Evolutionary conservation across 257 asterid genomes (phyloP), one percentile per base, ranked within the genome.

Genomic region (Prunella vulgaris): DNA sequence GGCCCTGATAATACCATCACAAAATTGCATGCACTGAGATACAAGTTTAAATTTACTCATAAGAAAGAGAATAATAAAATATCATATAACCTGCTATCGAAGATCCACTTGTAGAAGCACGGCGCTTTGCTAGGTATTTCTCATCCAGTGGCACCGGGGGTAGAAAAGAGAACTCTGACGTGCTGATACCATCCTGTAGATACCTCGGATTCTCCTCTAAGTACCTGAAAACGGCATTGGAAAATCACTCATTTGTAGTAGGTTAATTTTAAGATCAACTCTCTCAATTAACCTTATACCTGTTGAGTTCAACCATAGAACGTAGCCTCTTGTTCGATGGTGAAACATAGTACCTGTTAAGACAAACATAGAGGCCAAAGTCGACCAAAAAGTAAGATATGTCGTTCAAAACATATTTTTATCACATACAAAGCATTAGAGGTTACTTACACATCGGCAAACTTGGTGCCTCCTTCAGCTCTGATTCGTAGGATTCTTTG

Each of bases 121-220:
- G 80, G 7, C 81, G 90, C 74, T 84, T 91, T 54, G 80, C 82
- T 18, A 69, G 74, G 67, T 84, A 83, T 56, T 88, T 77, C 14
- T 85, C 87, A 67, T 86, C 93, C 60, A 85, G 74, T 2, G 86
- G 93, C 60, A 83, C 79, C 27, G 96, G 96, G 15, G 80, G 81
- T 74, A 75, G 84, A 82, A 91, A 88, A 59, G 93, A 88, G 76
- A 91, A 87, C 21, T 65, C 80, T 0, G 93, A 74, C 59, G 57
- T 35, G 18, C 35, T 52, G n/a, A 87, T 81, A 14, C 86, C 87
- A 3, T 77, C 79, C 21, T 79, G 70, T 28, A 7, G 28, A 67
- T 78, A 78, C 56, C 75, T 82, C 4, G 92, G 85, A 74, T 86
- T 78, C 61, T 84, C 83, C 42, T 75, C 71, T 74, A 90, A 69